Evolutionary conservation across 805 yeast species (phyloP).

Genomic region (Starmerella ratchasimensis): DNA sequence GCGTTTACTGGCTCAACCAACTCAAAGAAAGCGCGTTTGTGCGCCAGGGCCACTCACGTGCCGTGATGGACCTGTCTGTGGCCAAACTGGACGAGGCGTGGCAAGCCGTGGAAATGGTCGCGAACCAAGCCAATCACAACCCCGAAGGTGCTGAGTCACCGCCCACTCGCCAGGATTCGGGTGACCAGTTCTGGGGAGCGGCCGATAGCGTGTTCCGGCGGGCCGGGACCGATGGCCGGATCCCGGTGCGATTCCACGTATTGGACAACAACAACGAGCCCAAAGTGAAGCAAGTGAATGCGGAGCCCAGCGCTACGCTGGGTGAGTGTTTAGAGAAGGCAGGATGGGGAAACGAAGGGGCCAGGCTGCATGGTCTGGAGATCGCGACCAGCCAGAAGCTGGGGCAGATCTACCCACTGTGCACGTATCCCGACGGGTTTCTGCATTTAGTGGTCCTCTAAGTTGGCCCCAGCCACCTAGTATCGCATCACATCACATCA

Average conservation of each 20-base stretch:
- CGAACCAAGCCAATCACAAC: neutral
- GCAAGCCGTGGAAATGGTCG: conserved; percentile 27
- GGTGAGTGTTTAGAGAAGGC: conserved; percentile 25
- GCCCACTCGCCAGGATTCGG: neutral
- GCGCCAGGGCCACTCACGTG: conserved; percentile 61
- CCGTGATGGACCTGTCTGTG: conserved; percentile 64
- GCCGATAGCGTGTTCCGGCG: conserved; percentile 16
- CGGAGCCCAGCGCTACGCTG: conserved; percentile 1
- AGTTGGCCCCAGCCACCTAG: no score
- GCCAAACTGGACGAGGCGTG: conserved; percentile 46
- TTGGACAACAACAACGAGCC: neutral
- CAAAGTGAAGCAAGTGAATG: conserved; percentile 1
- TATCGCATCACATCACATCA: no score
- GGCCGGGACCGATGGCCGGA: neutral
- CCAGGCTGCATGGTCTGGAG: conserved; percentile 43
- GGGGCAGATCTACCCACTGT: conserved; percentile 33
- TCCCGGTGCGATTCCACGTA: conserved; percentile 7
- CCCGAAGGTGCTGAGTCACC: neutral
- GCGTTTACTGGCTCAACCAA: conserved; percentile 56
- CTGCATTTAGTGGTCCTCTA: conserved; percentile 41
- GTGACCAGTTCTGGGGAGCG: conserved; percentile 22
- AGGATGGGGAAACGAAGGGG: conserved; percentile 27
- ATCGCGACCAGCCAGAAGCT: conserved; percentile 36
- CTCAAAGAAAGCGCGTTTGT: conserved; percentile 72
- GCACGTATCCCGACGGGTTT: conserved; percentile 50